A percentile compares a stretch with the other conserved stretches of the same genome.
These are phyloP conservation scores for Capronia coronata DNA, from an alignment of 2,329 filamentous ascomycete genomes.

Conservation along the genomic window DNA sequence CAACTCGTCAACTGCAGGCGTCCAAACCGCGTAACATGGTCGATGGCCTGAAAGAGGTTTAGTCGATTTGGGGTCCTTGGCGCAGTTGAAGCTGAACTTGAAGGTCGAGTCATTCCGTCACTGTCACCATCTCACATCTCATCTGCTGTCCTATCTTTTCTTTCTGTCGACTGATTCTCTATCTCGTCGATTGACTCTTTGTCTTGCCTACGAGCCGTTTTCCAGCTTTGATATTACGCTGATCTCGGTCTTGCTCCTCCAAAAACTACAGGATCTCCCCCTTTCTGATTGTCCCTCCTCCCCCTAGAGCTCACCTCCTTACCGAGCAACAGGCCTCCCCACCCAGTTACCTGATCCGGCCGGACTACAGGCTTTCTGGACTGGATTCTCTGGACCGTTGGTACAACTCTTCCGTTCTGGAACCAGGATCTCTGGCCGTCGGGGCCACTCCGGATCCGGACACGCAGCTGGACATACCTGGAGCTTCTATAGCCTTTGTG, in stretches of 20 bases:
- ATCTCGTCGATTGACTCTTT: background rate
- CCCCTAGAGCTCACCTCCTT: slow-evolving; percentile 15
- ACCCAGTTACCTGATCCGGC: slow-evolving; percentile 4
- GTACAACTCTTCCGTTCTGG: slow-evolving; percentile 15
- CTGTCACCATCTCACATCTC: background rate
- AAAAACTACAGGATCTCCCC: slow-evolving; percentile 9
- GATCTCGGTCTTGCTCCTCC: slow-evolving; percentile 17
- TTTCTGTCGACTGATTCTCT: background rate
- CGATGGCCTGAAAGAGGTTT: background rate
- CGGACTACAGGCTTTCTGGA: slow-evolving; percentile 4
- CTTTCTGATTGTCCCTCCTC: slow-evolving; percentile 18
- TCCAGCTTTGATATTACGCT: slow-evolving; percentile 29
- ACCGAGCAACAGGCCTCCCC: slow-evolving; percentile 10
- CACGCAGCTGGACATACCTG: slow-evolving; percentile 12
- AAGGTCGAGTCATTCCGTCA: background rate
- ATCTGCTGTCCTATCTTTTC: background rate
- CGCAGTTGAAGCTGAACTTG: no score
- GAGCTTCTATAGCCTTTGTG: slow-evolving; percentile 28
- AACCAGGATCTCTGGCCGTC: background rate
- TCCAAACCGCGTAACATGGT: slow-evolving; percentile 3
- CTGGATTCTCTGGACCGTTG: slow-evolving; percentile 10
- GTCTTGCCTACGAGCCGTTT: slow-evolving; percentile 12
- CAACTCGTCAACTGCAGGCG: background rate
- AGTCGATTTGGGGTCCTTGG: background rate
- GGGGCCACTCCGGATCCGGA: slow-evolving; percentile 17